Conservation (phyloP, 2,329 filamentous ascomycete species). For the Epicoccum nigrum region DNA sequence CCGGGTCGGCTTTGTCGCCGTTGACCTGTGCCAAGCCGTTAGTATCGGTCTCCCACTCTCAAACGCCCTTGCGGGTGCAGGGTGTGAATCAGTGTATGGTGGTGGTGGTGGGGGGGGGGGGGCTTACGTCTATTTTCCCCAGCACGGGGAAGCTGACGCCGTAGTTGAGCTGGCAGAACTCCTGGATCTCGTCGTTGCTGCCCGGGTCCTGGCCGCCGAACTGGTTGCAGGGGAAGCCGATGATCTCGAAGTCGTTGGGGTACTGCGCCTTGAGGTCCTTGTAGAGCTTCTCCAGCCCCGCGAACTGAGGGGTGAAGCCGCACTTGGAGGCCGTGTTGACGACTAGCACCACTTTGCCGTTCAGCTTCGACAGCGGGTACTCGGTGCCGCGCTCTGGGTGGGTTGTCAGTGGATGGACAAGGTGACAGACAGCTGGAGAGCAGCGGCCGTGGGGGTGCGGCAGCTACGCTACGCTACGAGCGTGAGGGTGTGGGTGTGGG, state of each 20-base stretch:
- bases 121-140: conserved; percentile 80
- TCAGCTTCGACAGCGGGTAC: conserved; percentile 72
- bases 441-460: too few relatives aligned
- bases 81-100: too few relatives aligned
- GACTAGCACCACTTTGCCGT: conserved; percentile 91
- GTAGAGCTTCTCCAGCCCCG: conserved; percentile 88
- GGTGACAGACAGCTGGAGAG: too few relatives aligned
- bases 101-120: too few relatives aligned
- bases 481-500: not conserved
- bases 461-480: too few relatives aligned
- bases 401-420: not conserved
- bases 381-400: conserved; percentile 72
- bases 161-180: conserved; percentile 90
- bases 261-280: conserved; percentile 72
- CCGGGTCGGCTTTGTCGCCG: conserved; percentile 76
- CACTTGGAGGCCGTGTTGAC: conserved; percentile 99
- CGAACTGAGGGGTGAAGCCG: conserved; percentile 96
- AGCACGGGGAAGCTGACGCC: conserved; percentile 90
- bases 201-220: conserved; percentile 92
- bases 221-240: conserved; percentile 99
- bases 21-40: too few relatives aligned
- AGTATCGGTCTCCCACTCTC: too few relatives aligned
- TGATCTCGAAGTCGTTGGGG: conserved; percentile 78
- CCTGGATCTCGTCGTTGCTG: conserved; percentile 65
- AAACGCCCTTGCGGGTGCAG: too few relatives aligned